A percentile compares a stretch with the other conserved stretches of the same genome.
Conservation (phyloP, 345 rosid genomes). For the Isatis tinctoria region DNA sequence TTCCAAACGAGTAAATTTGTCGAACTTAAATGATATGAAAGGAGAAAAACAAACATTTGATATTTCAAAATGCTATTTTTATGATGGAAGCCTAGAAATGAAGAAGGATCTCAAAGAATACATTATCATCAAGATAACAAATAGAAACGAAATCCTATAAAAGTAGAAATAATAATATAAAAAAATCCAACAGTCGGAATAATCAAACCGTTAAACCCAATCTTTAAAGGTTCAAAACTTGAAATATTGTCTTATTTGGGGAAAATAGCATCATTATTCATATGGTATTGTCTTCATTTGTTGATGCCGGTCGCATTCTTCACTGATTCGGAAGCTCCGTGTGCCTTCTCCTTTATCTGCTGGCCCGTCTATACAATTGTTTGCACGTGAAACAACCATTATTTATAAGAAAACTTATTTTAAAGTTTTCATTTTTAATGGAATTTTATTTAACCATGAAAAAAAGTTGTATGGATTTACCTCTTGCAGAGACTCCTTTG, state of each 20-base stretch:
- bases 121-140: not conserved
- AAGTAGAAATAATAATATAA: not conserved
- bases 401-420: not conserved
- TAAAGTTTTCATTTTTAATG: not conserved
- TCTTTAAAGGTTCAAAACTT: not conserved
- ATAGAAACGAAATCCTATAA: not conserved
- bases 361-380: constrained; percentile 45
- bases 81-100: not conserved
- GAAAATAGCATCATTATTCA: not conserved
- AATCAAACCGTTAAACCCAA: no score
- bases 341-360: constrained; percentile 53
- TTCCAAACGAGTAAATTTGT: no score
- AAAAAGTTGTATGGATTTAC: constrained; percentile 20
- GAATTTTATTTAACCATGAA: not conserved
- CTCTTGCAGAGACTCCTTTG: constrained; percentile 54
- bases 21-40: not conserved
- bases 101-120: not conserved
- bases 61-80: not conserved
- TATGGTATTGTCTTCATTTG: constrained; percentile 30
- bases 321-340: constrained; percentile 59
- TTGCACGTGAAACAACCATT: not conserved
- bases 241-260: not conserved
- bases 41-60: not conserved
- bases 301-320: constrained; percentile 56
- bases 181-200: not conserved